A percentile compares a stretch with the other conserved stretches of the same genome.
phyloP scores from a whole-genome alignment of 345 rosid genomes.

The Diplotaxis tenuifolia region DNA sequence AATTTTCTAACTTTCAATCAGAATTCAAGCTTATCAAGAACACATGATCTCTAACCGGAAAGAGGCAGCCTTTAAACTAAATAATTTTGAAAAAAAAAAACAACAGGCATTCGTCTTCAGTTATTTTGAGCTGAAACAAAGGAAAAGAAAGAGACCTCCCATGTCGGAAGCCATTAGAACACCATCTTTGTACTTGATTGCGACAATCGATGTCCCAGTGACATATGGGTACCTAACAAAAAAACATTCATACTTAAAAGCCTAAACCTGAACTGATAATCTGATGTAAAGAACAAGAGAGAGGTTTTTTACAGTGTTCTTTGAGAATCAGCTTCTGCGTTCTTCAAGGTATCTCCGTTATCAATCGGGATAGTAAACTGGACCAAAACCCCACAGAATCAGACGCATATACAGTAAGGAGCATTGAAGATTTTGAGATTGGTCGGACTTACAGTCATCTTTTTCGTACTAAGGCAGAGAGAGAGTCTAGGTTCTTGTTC shows the following conservation, averaged over 20 bases:
- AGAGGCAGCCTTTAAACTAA: too few relatives aligned
- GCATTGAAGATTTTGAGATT: not conserved
- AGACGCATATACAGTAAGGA: not conserved
- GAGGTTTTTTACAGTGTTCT: conserved; percentile 48
- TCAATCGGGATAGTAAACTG: conserved; percentile 39
- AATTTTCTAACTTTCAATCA: too few relatives aligned
- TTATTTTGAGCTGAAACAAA: not conserved
- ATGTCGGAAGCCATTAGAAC: conserved; percentile 95
- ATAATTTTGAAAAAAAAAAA: not conserved
- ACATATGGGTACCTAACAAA: conserved; percentile 75
- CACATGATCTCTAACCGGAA: too few relatives aligned
- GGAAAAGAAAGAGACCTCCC: conserved; percentile 56
- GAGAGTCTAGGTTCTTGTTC: conserved; percentile 3
- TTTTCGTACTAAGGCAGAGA: conserved; percentile 13
- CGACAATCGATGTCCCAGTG: conserved; percentile 92
- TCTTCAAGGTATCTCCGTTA: conserved; percentile 34
- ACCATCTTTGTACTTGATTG: conserved; percentile 93
- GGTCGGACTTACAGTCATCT: conserved; percentile 39
- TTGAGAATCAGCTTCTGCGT: conserved; percentile 42
- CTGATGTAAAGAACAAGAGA: not conserved
- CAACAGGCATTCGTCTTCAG: not conserved
- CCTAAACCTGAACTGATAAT: conserved; percentile 9
- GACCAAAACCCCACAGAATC: not conserved
- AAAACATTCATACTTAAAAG: not conserved
- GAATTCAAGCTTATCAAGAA: too few relatives aligned